A percentile compares a stretch with the other conserved stretches of the same genome.
Conservation (phyloP, 2,329 filamentous ascomycete genomes). For the Fonsecaea pedrosoi region DNA sequence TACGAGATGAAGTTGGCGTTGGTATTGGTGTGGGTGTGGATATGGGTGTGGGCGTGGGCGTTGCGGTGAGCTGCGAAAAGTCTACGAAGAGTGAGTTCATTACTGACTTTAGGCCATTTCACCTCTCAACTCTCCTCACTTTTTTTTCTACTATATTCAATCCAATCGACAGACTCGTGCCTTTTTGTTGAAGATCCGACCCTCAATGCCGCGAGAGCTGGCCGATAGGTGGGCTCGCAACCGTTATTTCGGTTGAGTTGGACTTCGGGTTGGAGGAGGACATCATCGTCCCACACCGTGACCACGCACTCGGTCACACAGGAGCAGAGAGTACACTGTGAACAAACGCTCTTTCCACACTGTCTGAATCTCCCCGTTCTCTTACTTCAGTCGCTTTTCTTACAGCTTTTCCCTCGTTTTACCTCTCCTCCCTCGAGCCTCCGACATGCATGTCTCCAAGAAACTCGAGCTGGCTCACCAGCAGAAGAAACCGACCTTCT, state of each 20-base stretch:
- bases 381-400: slow-evolving; percentile 7
- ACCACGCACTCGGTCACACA: slow-evolving; percentile 16
- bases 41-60: too few relatives aligned
- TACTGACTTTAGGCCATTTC: background rate
- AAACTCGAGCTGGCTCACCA: slow-evolving; percentile 84
- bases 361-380: background rate
- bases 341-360: slow-evolving; percentile 9
- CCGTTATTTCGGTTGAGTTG: slow-evolving; percentile 52
- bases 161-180: background rate
- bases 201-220: slow-evolving; percentile 59
- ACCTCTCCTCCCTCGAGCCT: slow-evolving; percentile 7
- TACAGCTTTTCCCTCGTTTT: slow-evolving; percentile 9
- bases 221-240: slow-evolving; percentile 58
- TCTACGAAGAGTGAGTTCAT: background rate
- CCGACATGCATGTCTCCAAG: slow-evolving; percentile 90
- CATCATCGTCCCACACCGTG: slow-evolving; percentile 1
- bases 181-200: background rate
- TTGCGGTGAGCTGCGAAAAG: background rate
- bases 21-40: background rate
- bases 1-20: background rate
- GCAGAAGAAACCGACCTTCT: slow-evolving; percentile 85
- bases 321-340: slow-evolving; percentile 9
- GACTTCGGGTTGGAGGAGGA: slow-evolving; percentile 6
- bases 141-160: background rate
- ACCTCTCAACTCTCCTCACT: slow-evolving; percentile 4